Base-by-base conservation (phyloP, 306 rosid species). In the Pterocarpus santalinus region DNA sequence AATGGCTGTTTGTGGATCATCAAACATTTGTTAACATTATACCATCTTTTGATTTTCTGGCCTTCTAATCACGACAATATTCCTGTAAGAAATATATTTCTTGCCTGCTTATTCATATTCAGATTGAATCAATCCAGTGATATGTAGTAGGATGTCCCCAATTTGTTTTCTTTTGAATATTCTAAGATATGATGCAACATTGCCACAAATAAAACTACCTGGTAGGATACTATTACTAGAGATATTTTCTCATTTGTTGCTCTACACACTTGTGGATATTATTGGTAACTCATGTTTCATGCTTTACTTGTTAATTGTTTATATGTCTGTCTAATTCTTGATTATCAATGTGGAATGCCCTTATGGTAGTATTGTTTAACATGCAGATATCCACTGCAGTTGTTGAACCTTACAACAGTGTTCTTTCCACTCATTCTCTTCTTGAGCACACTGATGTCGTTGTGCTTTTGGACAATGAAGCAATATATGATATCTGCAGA, bases 401-500 rank as follows among this genome's bases (percentile, higher is more conserved):
- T 44, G 97, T 91, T 55, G 97, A 91, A 73, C 97, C 97, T 53
- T 91, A 91, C 87, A 91, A 91, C 89, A 91, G 97, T 73, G 97
- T 91, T 61, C 97, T 91, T 33, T 91, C 97, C 68, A 91, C 97
- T 39, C 97, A 91, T 84, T 83, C 97, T 52, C 88, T 91, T 80
- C 91, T 91, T 80, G 94, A 91, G 76, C 97, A 91, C 87, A 90
- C 97, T 66, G 97, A 91, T 53, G 97, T 91, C 61, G 85, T 86
- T 75, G 94, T 91, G 84, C 92, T 91, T 85, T 80, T 90, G 77
- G 97, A 91, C 92, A 91, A 91, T 17, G 97, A 91, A 83, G 94
- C 97, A 56, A 91, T 91, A 76, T 91, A 91, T 77, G 97, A 91
- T 82, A 91, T 91, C 84, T 91, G 97, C 80, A 88, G 84, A 82